Evolutionary conservation across 306 rosid genomes (phyloP).

Genomic region (Lathyrus sativus): DNA sequence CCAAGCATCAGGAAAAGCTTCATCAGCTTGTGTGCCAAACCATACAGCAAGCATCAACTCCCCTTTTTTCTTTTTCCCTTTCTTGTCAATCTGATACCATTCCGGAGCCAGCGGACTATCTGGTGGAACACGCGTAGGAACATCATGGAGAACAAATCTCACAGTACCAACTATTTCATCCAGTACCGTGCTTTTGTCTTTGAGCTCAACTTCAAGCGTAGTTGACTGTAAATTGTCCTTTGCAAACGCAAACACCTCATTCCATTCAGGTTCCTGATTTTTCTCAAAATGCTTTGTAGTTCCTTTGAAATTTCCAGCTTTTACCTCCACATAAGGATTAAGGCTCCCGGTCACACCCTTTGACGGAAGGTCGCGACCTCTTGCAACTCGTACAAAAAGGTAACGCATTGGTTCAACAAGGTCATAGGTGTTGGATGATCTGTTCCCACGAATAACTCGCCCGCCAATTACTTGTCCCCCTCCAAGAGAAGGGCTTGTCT

Average conservation of each 20-base stretch:
- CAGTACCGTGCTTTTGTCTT: slow-evolving; percentile 62
- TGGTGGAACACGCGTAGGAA: slow-evolving; percentile 85
- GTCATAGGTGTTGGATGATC: slow-evolving; percentile 66
- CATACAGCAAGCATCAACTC: slow-evolving; percentile 97
- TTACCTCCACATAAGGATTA: slow-evolving; percentile 90
- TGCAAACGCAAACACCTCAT: slow-evolving; percentile 89
- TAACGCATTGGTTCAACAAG: slow-evolving; percentile 86
- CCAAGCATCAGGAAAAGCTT: slow-evolving; percentile 97
- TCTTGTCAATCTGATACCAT: slow-evolving; percentile 83
- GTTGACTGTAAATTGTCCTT: slow-evolving; percentile 67
- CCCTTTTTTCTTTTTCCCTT: slow-evolving; percentile 66
- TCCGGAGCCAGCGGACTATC: slow-evolving; percentile 98
- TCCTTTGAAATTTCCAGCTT: slow-evolving; percentile 85
- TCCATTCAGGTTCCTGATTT: slow-evolving; percentile 84
- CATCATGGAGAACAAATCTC: slow-evolving; percentile 67
- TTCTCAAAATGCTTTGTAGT: slow-evolving; percentile 69
- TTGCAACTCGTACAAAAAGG: slow-evolving; percentile 84
- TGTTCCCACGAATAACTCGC: slow-evolving; percentile 56
- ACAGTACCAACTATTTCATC: slow-evolving; percentile 70
- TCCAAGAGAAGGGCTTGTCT: slow-evolving; percentile 93
- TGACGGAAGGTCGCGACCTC: slow-evolving; percentile 82
- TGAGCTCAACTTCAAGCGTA: slow-evolving; percentile 67
- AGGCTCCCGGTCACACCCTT: slow-evolving; percentile 74
- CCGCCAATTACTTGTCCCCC: slow-evolving; percentile 84
- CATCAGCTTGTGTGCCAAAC: slow-evolving; percentile 97